Evolutionary conservation across 441 rosid species (phyloP).

Genomic region (Pelargonium myrrhifolium): DNA sequence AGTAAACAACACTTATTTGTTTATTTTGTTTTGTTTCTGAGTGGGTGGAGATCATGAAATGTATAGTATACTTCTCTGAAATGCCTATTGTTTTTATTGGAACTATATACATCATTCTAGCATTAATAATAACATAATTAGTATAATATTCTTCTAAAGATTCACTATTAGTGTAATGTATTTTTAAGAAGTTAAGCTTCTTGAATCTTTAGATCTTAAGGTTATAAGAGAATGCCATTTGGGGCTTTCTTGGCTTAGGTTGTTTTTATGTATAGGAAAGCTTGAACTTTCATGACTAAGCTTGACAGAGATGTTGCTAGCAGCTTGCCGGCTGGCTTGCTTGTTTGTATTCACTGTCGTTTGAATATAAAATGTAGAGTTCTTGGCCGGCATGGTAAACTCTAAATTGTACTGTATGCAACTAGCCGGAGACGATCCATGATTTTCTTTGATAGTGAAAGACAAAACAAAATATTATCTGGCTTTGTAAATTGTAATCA

Average conservation of each 20-base stretch:
- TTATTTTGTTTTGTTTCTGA: too few species aligned
- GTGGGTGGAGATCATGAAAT: neutral
- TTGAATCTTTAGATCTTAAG: neutral
- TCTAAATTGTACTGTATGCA: too few species aligned
- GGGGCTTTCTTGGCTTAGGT: neutral
- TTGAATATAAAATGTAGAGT: neutral
- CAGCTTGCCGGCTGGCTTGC: conserved; percentile 6
- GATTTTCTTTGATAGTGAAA: neutral
- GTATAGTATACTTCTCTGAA: neutral
- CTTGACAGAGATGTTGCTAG: neutral
- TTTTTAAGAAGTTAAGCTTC: neutral
- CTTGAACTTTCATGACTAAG: neutral
- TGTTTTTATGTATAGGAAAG: neutral
- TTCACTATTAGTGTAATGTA: neutral
- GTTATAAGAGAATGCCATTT: neutral
- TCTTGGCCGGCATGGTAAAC: neutral
- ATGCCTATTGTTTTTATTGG: neutral
- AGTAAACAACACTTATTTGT: neutral
- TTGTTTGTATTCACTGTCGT: neutral
- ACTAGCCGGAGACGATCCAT: neutral
- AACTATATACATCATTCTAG: neutral
- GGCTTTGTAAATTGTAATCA: conserved; percentile 22
- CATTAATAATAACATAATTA: neutral
- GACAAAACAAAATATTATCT: conserved; percentile 2
- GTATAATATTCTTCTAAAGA: neutral